Conservation (phyloP, 345 rosid species). For the Salix purpurea region DNA sequence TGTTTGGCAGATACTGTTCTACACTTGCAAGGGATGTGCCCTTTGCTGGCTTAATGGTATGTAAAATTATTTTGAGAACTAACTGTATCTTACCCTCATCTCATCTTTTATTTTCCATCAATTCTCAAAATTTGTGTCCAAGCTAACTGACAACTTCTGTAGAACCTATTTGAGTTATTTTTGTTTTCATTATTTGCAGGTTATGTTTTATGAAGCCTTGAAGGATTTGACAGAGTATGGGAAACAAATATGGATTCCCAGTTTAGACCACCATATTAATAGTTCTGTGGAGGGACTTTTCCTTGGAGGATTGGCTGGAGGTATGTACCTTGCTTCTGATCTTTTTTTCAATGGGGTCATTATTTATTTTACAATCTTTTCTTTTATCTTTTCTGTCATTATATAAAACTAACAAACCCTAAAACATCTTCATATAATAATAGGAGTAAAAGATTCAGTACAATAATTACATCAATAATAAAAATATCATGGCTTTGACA, state of each 20-base stretch:
- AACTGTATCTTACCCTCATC: not conserved
- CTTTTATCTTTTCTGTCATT: too few relatives aligned
- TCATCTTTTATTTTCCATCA: too few relatives aligned
- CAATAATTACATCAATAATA: too few relatives aligned
- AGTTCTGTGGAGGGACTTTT: constrained; percentile 72
- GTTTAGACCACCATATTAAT: constrained; percentile 39
- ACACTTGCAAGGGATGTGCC: constrained; percentile 96
- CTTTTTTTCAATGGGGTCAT: too few relatives aligned
- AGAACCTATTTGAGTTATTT: not conserved
- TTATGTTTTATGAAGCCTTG: constrained; percentile 75
- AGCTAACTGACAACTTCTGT: not conserved
- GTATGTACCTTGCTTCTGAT: constrained; percentile 39
- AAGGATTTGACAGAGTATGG: constrained; percentile 60
- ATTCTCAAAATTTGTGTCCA: not conserved
- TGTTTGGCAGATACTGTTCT: constrained; percentile 66
- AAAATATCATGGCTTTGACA: too few relatives aligned
- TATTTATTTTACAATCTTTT: too few relatives aligned
- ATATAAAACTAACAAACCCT: too few relatives aligned
- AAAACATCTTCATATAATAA: too few relatives aligned
- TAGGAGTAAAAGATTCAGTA: too few relatives aligned
- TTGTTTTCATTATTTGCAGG: constrained; percentile 38
- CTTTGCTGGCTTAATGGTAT: constrained; percentile 93
- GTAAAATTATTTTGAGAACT: constrained; percentile 6
- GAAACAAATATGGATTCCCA: constrained; percentile 46
- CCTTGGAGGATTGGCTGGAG: constrained; percentile 93